phyloP scores from a whole-genome alignment of 1,139 yeast species.

The Diutina neorugosa region DNA sequence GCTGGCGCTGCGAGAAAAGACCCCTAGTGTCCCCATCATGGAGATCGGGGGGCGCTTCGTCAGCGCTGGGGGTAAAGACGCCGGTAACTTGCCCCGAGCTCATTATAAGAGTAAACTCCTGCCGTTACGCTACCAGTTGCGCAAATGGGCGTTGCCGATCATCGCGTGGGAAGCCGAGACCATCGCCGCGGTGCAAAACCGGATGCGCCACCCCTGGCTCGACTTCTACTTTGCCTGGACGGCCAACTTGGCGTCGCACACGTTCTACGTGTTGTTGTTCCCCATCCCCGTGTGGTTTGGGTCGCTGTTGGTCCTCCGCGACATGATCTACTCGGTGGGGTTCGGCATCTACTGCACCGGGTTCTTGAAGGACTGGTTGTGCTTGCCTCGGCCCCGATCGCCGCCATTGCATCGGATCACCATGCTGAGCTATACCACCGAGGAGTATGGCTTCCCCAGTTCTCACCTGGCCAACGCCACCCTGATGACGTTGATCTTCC shows the following conservation, averaged over 20 bases:
- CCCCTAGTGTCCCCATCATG: not conserved
- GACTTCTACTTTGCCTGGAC: constrained; percentile 81
- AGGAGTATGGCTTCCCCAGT: constrained; percentile 92
- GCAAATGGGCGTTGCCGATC: constrained; percentile 44
- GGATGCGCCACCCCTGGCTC: constrained; percentile 35
- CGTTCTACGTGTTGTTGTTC: constrained; percentile 80
- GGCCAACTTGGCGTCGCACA: constrained; percentile 86
- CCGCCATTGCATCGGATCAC: constrained; percentile 91
- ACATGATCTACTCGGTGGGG: constrained; percentile 67
- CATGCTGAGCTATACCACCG: constrained; percentile 76
- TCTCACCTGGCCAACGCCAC: constrained; percentile 92
- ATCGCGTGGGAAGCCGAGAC: constrained; percentile 58
- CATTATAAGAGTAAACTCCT: constrained; percentile 55
- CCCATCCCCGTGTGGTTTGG: constrained; percentile 89
- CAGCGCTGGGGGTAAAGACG: constrained; percentile 28
- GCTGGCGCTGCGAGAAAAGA: not conserved
- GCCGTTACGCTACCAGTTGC: constrained; percentile 42
- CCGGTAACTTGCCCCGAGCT: constrained; percentile 58
- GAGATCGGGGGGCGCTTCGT: not conserved
- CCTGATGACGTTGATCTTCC: constrained; percentile 48
- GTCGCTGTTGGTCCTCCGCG: constrained; percentile 43
- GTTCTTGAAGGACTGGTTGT: constrained; percentile 66
- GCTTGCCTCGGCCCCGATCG: constrained; percentile 84
- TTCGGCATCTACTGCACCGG: constrained; percentile 79
- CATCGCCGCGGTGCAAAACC: constrained; percentile 45